Conservation (phyloP, 129 eudicot genomes). For the Erigeron canadensis region DNA sequence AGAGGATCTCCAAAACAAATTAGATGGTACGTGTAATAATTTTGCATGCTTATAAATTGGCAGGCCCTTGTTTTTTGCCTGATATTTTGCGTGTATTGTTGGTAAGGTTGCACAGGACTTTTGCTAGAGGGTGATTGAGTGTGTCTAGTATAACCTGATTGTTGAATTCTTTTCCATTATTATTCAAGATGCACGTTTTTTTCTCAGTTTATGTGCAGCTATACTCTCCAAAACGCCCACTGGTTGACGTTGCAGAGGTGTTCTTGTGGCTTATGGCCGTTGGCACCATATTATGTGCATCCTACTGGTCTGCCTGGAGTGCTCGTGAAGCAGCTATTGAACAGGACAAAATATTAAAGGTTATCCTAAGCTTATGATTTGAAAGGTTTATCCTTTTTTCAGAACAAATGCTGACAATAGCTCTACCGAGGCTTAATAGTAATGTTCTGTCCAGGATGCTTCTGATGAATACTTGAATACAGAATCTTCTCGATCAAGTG, state of each 20-base stretch:
- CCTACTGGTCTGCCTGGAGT: slow-evolving; percentile 99
- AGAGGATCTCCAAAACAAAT: slow-evolving; percentile 48
- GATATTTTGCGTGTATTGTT: not conserved
- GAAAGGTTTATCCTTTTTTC: not conserved
- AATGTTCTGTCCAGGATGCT: slow-evolving; percentile 60
- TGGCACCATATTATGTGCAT: slow-evolving; percentile 93
- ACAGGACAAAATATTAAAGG: slow-evolving; percentile 90
- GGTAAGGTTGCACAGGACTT: slow-evolving; percentile 5
- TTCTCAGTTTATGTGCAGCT: slow-evolving; percentile 88
- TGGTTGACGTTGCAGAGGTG: slow-evolving; percentile 97
- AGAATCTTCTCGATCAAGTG: slow-evolving; percentile 47
- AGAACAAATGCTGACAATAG: not conserved
- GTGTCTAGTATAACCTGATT: slow-evolving; percentile 3
- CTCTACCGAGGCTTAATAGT: slow-evolving; percentile 18
- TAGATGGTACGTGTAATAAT: slow-evolving; percentile 50
- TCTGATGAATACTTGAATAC: slow-evolving; percentile 56
- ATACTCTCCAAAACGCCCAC: slow-evolving; percentile 89
- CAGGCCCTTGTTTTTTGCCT: not conserved
- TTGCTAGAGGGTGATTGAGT: not conserved
- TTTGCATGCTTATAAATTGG: not conserved
- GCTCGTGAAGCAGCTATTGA: slow-evolving; percentile 96
- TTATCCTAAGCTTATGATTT: slow-evolving; percentile 27
- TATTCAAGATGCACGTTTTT: slow-evolving; percentile 16
- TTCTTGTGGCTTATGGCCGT: slow-evolving; percentile 99
- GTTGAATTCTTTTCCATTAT: not conserved